Evolutionary conservation across 257 asterid species (phyloP).

Genomic region (Datura wrightii): DNA sequence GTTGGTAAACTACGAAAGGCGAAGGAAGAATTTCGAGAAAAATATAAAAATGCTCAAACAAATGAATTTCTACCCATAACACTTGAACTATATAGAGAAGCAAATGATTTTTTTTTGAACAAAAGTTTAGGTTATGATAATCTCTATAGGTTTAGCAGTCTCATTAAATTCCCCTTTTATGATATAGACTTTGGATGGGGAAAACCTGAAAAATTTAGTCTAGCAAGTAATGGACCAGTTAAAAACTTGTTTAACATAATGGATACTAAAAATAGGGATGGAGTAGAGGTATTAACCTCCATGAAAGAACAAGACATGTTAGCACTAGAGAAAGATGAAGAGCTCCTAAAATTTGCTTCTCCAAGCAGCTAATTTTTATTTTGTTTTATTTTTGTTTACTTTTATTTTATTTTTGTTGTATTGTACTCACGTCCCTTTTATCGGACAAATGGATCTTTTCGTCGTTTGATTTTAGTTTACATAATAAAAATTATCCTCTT

Average conservation of each 20-base stretch:
- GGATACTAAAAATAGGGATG: neutral
- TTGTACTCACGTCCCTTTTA: too few species aligned
- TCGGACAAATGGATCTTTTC: too few species aligned
- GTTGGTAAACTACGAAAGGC: neutral
- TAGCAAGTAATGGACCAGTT: neutral
- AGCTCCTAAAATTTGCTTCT: neutral
- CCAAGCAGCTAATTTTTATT: neutral
- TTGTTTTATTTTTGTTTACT: too few species aligned
- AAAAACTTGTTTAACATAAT: neutral
- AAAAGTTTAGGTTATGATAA: neutral
- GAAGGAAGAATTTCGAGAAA: too few species aligned
- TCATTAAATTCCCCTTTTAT: neutral
- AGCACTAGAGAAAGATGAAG: neutral
- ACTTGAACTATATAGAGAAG: neutral
- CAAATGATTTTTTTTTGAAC: neutral
- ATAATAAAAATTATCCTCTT: too few species aligned
- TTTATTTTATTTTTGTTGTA: too few species aligned
- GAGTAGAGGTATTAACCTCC: neutral
- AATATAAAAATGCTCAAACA: neutral
- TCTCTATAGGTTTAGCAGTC: neutral
- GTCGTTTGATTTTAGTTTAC: too few species aligned
- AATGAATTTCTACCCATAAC: neutral
- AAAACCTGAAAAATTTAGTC: neutral
- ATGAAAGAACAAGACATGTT: neutral
- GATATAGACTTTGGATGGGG: neutral